Evolutionary conservation across 345 rosid species (phyloP).

Genomic region (Conringia planisiliqua): DNA sequence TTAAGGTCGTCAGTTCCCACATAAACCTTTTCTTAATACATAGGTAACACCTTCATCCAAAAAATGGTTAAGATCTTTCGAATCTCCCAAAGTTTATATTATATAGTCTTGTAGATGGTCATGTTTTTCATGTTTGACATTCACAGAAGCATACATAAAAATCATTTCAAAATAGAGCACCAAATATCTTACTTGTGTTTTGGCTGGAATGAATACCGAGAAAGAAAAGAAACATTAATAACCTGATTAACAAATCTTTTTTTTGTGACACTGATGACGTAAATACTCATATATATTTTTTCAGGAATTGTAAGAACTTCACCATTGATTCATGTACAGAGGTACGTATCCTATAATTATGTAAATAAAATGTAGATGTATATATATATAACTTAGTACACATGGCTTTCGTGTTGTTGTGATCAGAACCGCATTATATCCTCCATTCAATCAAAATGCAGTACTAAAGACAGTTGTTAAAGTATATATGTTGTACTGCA

Average conservation of each 20-base stretch:
- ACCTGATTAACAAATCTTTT: not conserved
- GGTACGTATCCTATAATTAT: not conserved
- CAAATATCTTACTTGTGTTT: not conserved
- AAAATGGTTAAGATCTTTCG: not conserved
- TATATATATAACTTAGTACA: too few relatives aligned
- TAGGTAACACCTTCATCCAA: not conserved
- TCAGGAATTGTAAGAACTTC: not conserved
- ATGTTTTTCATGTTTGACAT: not conserved
- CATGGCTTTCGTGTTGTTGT: not conserved
- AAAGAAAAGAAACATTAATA: not conserved
- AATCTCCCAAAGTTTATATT: not conserved
- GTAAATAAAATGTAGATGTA: not conserved
- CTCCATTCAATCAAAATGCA: not conserved
- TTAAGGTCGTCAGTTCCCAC: not conserved
- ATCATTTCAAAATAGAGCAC: not conserved
- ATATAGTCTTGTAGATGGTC: not conserved
- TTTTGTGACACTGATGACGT: not conserved
- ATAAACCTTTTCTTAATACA: not conserved
- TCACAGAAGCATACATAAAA: not conserved
- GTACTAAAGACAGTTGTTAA: conserved; percentile 4
- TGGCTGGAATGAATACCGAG: not conserved
- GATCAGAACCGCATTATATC: not conserved
- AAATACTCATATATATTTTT: not conserved
- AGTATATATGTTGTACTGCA: not conserved
- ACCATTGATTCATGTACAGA: not conserved